These are phyloP conservation scores for Penicilliopsis zonata DNA, from an alignment of 495 filamentous ascomycete species.

Conservation along the genomic window DNA sequence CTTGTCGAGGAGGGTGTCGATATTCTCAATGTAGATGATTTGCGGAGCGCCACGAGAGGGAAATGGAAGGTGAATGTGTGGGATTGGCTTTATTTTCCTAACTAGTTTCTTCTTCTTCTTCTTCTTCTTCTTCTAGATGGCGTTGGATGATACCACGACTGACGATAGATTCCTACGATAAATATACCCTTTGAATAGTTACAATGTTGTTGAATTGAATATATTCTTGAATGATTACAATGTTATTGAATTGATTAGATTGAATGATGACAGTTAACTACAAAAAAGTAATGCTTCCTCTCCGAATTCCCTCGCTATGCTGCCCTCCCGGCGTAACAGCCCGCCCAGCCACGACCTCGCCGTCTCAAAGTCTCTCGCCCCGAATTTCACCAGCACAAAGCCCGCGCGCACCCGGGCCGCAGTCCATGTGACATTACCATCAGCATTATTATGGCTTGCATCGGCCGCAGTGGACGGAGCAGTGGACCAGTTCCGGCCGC, in stretches of 20 bases:
- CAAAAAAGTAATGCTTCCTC: conserved; percentile 49
- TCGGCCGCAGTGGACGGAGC: conserved; percentile 13
- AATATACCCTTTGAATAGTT: too few relatives aligned
- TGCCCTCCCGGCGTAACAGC: conserved; percentile 46
- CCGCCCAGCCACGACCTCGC: conserved; percentile 47
- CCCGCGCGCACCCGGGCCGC: conserved; percentile 65
- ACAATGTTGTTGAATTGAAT: too few relatives aligned
- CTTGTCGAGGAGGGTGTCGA: conserved; percentile 63
- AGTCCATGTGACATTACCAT: conserved; percentile 65
- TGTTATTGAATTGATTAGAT: neutral
- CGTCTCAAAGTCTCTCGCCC: conserved; percentile 47
- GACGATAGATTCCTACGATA: too few relatives aligned
- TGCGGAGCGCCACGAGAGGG: conserved; percentile 37
- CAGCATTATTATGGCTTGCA: conserved; percentile 33
- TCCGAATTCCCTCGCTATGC: conserved; percentile 45
- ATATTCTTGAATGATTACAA: too few relatives aligned
- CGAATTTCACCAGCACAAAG: conserved; percentile 83
- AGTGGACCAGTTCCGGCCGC: conserved; percentile 64
- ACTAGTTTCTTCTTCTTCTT: too few relatives aligned
- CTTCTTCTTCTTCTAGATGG: too few relatives aligned
- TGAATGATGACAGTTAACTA: conserved; percentile 5
- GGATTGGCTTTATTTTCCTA: conserved; percentile 16
- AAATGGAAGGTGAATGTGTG: conserved; percentile 31
- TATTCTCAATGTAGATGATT: conserved; percentile 70
- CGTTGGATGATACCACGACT: too few relatives aligned